Conservation (phyloP, 305 asterid genomes). For the Fraxinus sp. region DNA sequence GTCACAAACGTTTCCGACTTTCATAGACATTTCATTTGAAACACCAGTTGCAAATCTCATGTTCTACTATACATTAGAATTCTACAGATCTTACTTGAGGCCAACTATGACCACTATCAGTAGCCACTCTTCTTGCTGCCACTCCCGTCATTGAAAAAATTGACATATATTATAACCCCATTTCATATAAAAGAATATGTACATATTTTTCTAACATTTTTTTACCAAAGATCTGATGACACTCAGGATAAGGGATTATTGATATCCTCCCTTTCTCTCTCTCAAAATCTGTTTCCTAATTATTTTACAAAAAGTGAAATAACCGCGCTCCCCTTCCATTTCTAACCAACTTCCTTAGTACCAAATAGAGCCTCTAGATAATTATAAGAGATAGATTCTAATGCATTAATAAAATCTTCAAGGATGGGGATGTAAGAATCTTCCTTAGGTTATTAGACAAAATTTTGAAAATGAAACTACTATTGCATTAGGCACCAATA, state of each 20-base stretch:
- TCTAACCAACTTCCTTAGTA: not conserved
- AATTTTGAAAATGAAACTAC: not conserved
- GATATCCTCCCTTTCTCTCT: not conserved
- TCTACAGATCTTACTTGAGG: not conserved
- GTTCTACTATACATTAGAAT: not conserved
- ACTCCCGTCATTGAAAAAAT: not conserved
- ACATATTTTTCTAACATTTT: not conserved
- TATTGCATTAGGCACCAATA: not conserved
- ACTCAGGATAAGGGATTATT: not conserved
- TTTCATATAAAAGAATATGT: not conserved
- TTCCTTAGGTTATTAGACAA: not conserved
- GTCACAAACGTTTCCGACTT: not conserved
- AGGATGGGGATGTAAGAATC: not conserved
- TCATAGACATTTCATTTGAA: not conserved
- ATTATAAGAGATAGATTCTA: not conserved
- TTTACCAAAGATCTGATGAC: not conserved
- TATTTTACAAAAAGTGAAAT: not conserved
- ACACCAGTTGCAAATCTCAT: not conserved
- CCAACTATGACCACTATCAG: not conserved
- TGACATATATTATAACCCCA: not conserved
- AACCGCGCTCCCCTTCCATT: not conserved
- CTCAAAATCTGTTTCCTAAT: not conserved
- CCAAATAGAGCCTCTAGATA: not conserved
- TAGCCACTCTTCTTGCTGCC: not conserved
- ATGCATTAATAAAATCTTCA: not conserved